Percentiles rank a stretch among this genome's conserved stretches.
phyloP scores from a whole-genome alignment of 1,284 basidiomycete species.

The Apiotrichum porosum region DNA sequence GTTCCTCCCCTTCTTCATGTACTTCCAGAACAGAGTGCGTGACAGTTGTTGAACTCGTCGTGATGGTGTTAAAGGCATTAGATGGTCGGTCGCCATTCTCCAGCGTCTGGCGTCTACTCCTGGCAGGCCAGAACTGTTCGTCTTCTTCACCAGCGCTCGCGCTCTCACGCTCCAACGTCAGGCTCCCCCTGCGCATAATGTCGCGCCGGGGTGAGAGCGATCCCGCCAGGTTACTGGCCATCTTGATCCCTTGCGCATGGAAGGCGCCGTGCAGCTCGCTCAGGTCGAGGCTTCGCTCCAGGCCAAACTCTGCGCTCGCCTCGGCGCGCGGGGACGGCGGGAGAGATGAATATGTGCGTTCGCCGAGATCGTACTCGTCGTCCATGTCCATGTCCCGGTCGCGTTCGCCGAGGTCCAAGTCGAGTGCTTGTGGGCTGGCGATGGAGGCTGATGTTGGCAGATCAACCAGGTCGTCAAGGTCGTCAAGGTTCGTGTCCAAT shows the following conservation, averaged over 20 bases:
- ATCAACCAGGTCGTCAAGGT: background rate
- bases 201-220: too few species aligned
- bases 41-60: too few species aligned
- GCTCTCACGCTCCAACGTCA: background rate
- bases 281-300: background rate
- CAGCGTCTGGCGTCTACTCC: constrained; percentile 9
- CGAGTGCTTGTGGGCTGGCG: background rate
- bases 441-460: background rate
- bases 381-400: constrained; percentile 3
- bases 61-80: too few species aligned
- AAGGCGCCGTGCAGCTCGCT: background rate
- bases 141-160: background rate
- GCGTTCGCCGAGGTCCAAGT: background rate
- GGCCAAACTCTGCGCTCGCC: constrained; percentile 6
- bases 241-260: too few species aligned
- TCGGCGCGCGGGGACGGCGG: constrained; percentile 36
- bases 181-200: background rate
- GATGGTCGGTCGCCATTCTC: too few species aligned
- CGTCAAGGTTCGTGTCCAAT: constrained; percentile 3
- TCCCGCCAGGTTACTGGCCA: too few species aligned
- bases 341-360: constrained; percentile 34
- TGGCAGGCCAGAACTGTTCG: constrained; percentile 17
- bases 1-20: constrained; percentile 1
- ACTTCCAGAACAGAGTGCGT: too few species aligned
- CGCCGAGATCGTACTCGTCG: constrained; percentile 15